phyloP scores from a whole-genome alignment of 495 filamentous ascomycete species.

The Penicillium turbatum region DNA sequence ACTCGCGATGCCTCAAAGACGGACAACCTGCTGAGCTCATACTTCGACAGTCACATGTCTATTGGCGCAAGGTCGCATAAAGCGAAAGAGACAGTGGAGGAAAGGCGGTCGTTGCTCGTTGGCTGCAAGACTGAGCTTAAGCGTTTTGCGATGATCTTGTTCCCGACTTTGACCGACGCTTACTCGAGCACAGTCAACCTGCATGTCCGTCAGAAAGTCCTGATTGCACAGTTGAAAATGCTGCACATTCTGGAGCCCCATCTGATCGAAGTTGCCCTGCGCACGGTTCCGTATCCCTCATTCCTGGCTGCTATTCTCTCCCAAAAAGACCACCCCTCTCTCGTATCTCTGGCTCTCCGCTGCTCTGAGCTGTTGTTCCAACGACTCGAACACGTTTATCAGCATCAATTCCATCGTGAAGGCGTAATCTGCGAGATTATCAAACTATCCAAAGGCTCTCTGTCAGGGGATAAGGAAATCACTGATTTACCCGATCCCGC shows the following conservation, averaged over 20 bases:
- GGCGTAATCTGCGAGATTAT: constrained; percentile 90
- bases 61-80: constrained; percentile 36
- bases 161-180: constrained; percentile 94
- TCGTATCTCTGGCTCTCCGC: constrained; percentile 82
- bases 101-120: constrained; percentile 70
- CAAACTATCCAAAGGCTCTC: constrained; percentile 60
- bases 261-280: constrained; percentile 81
- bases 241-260: constrained; percentile 84
- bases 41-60: constrained; percentile 35
- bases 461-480: constrained; percentile 35
- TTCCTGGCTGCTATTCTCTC: constrained; percentile 94
- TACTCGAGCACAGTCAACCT: constrained; percentile 98
- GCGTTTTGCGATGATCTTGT: constrained; percentile 89
- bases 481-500: constrained; percentile 6
- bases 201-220: constrained; percentile 93
- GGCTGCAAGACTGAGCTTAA: constrained; percentile 80
- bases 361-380: constrained; percentile 83
- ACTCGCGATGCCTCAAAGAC: constrained; percentile 38
- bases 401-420: constrained; percentile 95
- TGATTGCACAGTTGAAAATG: constrained; percentile 96
- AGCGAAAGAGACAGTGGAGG: constrained; percentile 65
- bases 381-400: constrained; percentile 80
- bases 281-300: constrained; percentile 94
- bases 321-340: constrained; percentile 84
- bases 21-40: constrained; percentile 51